Evolutionary conservation across 1,284 basidiomycete species (phyloP).

Genomic region (Tilletia setariae): DNA sequence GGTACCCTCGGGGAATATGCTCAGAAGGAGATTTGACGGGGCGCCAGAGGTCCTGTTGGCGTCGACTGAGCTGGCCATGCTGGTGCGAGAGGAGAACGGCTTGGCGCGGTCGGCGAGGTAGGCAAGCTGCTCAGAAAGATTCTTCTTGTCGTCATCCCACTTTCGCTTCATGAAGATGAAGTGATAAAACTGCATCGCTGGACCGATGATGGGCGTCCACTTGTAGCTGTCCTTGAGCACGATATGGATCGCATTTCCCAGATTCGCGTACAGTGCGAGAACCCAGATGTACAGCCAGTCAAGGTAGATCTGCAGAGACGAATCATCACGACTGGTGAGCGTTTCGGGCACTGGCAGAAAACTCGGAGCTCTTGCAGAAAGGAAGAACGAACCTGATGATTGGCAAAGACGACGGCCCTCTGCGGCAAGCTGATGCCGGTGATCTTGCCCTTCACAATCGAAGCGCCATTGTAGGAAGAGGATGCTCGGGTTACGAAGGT

Average conservation of each 20-base stretch:
- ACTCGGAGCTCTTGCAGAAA: neutral
- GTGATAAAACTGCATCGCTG: slow-evolving; percentile 47
- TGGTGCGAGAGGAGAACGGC: neutral
- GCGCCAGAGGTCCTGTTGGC: neutral
- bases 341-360: neutral
- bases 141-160: slow-evolving; percentile 36
- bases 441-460: slow-evolving; percentile 21
- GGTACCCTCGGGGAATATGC: slow-evolving; percentile 50
- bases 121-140: slow-evolving; percentile 32
- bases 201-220: slow-evolving; percentile 44
- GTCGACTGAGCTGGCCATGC: neutral
- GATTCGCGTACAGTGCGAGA: slow-evolving; percentile 41
- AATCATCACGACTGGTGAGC: neutral
- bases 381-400: slow-evolving; percentile 35
- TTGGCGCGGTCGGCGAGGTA: slow-evolving; percentile 21
- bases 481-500: slow-evolving; percentile 25
- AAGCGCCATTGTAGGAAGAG: slow-evolving; percentile 16
- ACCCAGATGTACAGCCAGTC: slow-evolving; percentile 51
- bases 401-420: slow-evolving; percentile 37
- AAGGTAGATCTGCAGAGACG: slow-evolving; percentile 39
- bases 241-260: slow-evolving; percentile 38
- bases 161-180: slow-evolving; percentile 46
- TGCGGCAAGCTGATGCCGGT: slow-evolving; percentile 31
- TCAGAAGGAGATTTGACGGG: slow-evolving; percentile 36
- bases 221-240: slow-evolving; percentile 41